Evolutionary conservation across 257 asterid species (phyloP).

Genomic region (Ilex asprella): DNA sequence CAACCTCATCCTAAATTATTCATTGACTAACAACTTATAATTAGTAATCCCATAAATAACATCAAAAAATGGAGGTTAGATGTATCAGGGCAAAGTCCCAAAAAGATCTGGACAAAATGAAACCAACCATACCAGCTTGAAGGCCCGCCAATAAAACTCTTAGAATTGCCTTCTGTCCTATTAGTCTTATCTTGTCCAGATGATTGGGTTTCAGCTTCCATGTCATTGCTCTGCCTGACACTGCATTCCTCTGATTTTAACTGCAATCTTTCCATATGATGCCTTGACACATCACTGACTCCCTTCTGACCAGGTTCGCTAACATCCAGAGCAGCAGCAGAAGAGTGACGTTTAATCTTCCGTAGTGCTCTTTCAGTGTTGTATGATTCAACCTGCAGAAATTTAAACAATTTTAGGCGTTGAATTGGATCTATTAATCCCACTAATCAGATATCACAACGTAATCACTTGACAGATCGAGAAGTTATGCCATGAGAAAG

Average conservation of each 20-base stretch:
- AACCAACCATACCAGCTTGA: constrained; percentile 52
- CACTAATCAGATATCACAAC: too few species aligned
- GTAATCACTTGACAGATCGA: not conserved
- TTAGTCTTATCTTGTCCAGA: constrained; percentile 36
- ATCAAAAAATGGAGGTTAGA: constrained; percentile 2
- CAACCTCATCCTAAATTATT: not conserved
- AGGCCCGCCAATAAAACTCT: constrained; percentile 53
- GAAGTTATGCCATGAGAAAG: not conserved
- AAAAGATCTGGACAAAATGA: constrained; percentile 4
- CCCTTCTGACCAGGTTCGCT: constrained; percentile 23
- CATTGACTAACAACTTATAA: not conserved
- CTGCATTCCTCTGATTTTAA: constrained; percentile 30
- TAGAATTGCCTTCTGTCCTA: constrained; percentile 29
- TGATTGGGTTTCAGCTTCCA: constrained; percentile 44
- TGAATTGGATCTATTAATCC: too few species aligned
- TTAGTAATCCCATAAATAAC: not conserved
- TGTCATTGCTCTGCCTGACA: constrained; percentile 29
- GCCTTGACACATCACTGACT: constrained; percentile 26
- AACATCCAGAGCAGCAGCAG: constrained; percentile 35
- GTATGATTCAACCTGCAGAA: constrained; percentile 64
- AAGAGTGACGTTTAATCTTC: constrained; percentile 71
- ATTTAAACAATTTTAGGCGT: not conserved
- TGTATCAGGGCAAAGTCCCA: constrained; percentile 4
- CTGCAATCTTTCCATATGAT: constrained; percentile 26
- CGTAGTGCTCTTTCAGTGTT: constrained; percentile 59